Conservation (phyloP, 495 filamentous ascomycete genomes). For the Neurospora intermedia region DNA sequence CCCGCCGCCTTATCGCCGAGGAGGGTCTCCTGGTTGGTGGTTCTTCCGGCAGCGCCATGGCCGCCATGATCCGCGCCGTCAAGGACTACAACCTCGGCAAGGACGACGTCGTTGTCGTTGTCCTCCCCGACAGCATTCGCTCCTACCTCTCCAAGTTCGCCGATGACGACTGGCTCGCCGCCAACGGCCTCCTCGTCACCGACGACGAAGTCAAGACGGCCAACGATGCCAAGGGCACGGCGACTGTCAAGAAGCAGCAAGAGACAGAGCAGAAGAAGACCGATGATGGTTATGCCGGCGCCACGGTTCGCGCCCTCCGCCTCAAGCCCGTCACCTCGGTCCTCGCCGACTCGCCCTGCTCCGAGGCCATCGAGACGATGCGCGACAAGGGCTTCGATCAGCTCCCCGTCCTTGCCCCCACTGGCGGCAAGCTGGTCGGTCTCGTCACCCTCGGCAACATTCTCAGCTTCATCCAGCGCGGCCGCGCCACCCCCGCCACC, state of each 20-base stretch:
- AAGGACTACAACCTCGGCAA: constrained; percentile 64
- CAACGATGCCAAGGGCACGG: constrained; percentile 30
- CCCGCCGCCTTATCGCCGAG: constrained; percentile 81
- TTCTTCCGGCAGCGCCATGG: constrained; percentile 86
- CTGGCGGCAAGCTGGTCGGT: constrained; percentile 65
- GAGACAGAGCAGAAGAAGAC: constrained; percentile 11
- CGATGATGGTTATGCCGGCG: constrained; percentile 53
- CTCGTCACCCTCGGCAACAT: constrained; percentile 90
- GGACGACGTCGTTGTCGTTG: constrained; percentile 76
- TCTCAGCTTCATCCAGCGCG: constrained; percentile 76
- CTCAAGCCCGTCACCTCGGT: constrained; percentile 90
- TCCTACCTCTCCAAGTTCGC: constrained; percentile 99
- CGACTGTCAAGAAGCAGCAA: constrained; percentile 17
- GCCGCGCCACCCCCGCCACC: constrained; percentile 58
- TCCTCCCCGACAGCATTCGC: constrained; percentile 90
- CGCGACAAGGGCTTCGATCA: constrained; percentile 95
- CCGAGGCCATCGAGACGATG: constrained; percentile 91
- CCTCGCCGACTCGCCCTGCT: constrained; percentile 51
- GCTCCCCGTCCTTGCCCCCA: constrained; percentile 71
- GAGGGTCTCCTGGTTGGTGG: constrained; percentile 93
- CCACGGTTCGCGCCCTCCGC: constrained; percentile 68
- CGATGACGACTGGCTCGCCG: constrained; percentile 96
- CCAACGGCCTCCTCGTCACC: constrained; percentile 74
- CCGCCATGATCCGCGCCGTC: constrained; percentile 68
- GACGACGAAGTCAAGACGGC: background rate